Base-by-base conservation (phyloP, 257 asterid species). In the Solanum sejunctum region DNA sequence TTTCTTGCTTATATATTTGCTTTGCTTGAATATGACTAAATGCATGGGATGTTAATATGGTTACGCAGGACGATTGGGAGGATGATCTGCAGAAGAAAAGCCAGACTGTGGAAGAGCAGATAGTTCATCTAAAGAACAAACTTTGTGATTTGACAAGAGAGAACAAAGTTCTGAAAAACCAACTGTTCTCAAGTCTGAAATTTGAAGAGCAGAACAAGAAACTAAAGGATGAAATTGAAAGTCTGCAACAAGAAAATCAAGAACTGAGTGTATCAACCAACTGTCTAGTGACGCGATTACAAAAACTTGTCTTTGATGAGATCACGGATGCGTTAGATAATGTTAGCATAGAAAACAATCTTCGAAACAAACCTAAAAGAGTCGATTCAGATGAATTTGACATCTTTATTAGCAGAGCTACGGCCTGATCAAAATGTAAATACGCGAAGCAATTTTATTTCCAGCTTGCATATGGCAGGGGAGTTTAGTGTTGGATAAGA, bases 181-280 rank as follows among this genome's bases (percentile, higher is more conserved):
- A 81, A 69, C 85, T 85, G 18, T 21, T 12, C 26, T 85, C 52
- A 12, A 81, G 83, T 21, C 60, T 61, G 1, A 54, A 64, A 28
- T 43, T 45, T 43, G 83, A 85, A 81, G 72, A 85, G 72, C 78
- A 81, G 57, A 85, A 71, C 78, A 71, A 18, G 67, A 77, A 70
- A 70, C 66, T 85, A n/a, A 71, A 64, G 61, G 66, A 70, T 20
- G 88, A 81, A 69, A 47, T 56, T 49, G 83, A 70, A 56, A 81
- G 11, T 49, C 41, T 85, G 78, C 78, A 51, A 57, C 83, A 69
- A 20, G 85, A 85, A 73, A 85, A 70, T 71, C 47, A 78, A 52
- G 20, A 67, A 16, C 28, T 66, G n/a, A 52, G 20, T 16, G 51
- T 49, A 81, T 70, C 88, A 67, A 43, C 85, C 12, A 13, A 70